Evolutionary conservation across 257 asterid genomes (phyloP).

Genomic region (Nicotiana obtusifolia): DNA sequence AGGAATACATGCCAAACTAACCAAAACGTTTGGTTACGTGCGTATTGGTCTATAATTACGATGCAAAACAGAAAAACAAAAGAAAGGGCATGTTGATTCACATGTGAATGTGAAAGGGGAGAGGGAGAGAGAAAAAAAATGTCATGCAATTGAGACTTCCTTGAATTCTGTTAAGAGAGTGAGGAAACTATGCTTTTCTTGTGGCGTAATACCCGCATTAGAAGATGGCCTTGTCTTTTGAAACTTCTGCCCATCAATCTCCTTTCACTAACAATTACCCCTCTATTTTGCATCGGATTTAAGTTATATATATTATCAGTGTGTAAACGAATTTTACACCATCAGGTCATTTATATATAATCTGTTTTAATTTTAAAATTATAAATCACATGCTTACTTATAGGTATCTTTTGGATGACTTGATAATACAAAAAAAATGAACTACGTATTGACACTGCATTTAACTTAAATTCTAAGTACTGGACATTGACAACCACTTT

Average conservation of each 20-base stretch:
- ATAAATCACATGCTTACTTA: no score
- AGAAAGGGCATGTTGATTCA: not conserved
- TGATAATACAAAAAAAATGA: no score
- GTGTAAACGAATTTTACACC: no score
- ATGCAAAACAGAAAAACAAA: slow-evolving; percentile 14
- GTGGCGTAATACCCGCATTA: slow-evolving; percentile 28
- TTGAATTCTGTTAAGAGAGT: slow-evolving; percentile 24
- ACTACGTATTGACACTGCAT: no score
- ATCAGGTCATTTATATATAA: no score
- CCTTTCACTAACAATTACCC: not conserved
- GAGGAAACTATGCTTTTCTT: slow-evolving; percentile 27
- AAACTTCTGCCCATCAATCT: not conserved
- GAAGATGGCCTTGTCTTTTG: slow-evolving; percentile 17
- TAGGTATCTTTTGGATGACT: no score
- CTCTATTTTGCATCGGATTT: not conserved
- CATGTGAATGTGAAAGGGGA: slow-evolving; percentile 13
- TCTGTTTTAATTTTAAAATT: no score
- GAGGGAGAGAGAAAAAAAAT: not conserved
- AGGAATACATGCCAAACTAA: slow-evolving; percentile 3
- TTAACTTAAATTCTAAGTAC: no score
- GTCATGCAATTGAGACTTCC: slow-evolving; percentile 36
- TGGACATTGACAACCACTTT: not conserved
- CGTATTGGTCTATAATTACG: slow-evolving; percentile 9
- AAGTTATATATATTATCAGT: no score
- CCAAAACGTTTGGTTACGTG: slow-evolving; percentile 8